Base-by-base conservation (phyloP, 371 early-diverging fungal species). In the Blastocladiella emersonii region DNA sequence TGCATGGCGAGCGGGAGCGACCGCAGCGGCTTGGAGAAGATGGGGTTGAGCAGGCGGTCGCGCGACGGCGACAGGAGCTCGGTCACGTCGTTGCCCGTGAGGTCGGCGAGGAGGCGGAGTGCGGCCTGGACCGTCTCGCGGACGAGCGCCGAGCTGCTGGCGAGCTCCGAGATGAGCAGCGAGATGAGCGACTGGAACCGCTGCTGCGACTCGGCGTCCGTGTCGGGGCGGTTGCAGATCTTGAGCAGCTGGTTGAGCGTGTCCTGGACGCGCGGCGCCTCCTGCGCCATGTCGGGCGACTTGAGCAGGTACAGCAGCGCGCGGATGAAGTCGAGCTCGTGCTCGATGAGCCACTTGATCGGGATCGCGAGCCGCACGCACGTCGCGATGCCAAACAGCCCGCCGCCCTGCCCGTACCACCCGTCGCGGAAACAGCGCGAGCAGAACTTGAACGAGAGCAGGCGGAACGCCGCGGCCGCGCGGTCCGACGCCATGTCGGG, bases 1-100 rank as follows among this genome's bases (percentile, higher is more conserved):
- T 96, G 98, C 88, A 94, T 90, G 43, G 90, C 84, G 74, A 92
- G 88, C 0, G 98, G 94, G 27, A 98, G 77, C 0, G 97, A 94
- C 12, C 98, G 89, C 63, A 98, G 73, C 4, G 98, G 98, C 69
- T 96, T 96, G 39, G 93, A 84, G 74, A 96, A 98, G 59, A 98
- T 98, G 1, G 96, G 95, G 1, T 77, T 78, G n/a, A 96, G 78
- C 17, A 98, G 76, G 2, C 89, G 81, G 61, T 93, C 93, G 49
- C 87, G 78, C 0, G 88, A 88, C 0, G 92, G 94, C 10, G 79
- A 78, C 61, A 98, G 73, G 3, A 98, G 72, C 25, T 89, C 90
- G 0, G 94, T 90, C 19, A 93, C 85, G 53, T 83, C 86, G 61
- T 74, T 85, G 1, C 83, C 84, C 13, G 86, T 87, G 25, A 92